These are phyloP conservation scores for Parathielavia appendiculata DNA, from an alignment of 495 filamentous ascomycete species.

Conservation along the genomic window DNA sequence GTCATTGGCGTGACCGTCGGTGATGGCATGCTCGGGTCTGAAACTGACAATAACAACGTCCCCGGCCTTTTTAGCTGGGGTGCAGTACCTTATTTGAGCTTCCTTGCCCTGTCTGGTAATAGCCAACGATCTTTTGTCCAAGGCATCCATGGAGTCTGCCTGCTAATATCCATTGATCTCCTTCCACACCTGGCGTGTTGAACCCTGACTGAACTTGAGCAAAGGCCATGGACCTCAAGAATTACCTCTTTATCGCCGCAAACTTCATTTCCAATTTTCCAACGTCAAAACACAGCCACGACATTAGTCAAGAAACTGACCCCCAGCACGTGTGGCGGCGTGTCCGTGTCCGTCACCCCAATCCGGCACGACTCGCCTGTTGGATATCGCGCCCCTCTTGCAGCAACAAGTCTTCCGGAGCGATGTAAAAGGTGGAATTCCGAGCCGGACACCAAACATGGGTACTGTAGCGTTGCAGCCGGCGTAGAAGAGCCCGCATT, in stretches of 20 bases:
- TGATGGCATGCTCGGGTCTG: too few relatives aligned
- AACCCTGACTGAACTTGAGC: too few relatives aligned
- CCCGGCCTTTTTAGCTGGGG: too few relatives aligned
- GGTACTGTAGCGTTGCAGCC: constrained; percentile 53
- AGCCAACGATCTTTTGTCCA: too few relatives aligned
- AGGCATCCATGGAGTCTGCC: too few relatives aligned
- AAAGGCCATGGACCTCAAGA: too few relatives aligned
- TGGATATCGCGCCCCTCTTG: constrained; percentile 34
- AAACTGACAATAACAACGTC: too few relatives aligned
- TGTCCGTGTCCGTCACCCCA: constrained; percentile 37
- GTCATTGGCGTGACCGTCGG: too few relatives aligned
- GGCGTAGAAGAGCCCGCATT: constrained; percentile 44
- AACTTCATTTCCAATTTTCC: constrained; percentile 37
- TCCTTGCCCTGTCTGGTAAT: too few relatives aligned
- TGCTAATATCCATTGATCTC: too few relatives aligned
- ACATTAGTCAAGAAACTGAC: constrained; percentile 58
- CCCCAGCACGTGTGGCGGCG: constrained; percentile 49
- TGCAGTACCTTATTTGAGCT: too few relatives aligned
- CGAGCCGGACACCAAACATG: constrained; percentile 50
- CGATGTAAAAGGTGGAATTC: constrained; percentile 47
- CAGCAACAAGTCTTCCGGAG: constrained; percentile 51
- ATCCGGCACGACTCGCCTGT: constrained; percentile 41
- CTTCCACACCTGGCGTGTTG: too few relatives aligned
- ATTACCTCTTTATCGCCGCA: constrained; percentile 23
- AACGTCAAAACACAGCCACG: constrained; percentile 56